Conservation (phyloP, 2,329 filamentous ascomycete genomes). For the Trichothecium sympodiale region DNA sequence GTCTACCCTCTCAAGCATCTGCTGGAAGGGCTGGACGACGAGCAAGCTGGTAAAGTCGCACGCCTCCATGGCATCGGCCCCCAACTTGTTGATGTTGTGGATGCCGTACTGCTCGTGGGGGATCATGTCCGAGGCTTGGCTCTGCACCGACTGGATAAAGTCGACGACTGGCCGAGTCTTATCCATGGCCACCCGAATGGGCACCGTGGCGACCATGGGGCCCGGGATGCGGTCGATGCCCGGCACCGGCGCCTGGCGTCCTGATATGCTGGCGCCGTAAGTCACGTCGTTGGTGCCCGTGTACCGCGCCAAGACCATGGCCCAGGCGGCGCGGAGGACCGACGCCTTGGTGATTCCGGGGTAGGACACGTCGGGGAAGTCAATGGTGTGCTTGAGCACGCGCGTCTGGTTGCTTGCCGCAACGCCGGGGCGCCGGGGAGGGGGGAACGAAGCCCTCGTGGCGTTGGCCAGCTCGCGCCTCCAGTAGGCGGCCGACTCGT, state of each 20-base stretch:
- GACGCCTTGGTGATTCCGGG: conserved; percentile 8
- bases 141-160: conserved; percentile 11
- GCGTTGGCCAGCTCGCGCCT: background rate
- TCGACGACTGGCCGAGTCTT: background rate
- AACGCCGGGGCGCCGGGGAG: conserved; percentile 4
- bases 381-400: conserved; percentile 1
- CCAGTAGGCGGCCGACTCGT: conserved; percentile 1
- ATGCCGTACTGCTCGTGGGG: conserved; percentile 13
- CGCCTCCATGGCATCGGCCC: conserved; percentile 3
- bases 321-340: conserved; percentile 17
- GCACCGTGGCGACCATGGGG: conserved; percentile 9
- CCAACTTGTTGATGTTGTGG: conserved; percentile 13
- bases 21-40: conserved; percentile 7
- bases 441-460: background rate
- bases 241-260: conserved; percentile 10
- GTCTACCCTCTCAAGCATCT: background rate
- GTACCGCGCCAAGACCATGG: conserved; percentile 4
- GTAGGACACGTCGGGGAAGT: background rate
- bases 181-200: conserved; percentile 5
- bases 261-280: conserved; percentile 12
- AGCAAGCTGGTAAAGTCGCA: conserved; percentile 7
- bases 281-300: conserved; percentile 9
- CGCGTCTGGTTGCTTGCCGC: conserved; percentile 1
- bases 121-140: conserved; percentile 10
- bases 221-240: conserved; percentile 10